Base-by-base conservation (phyloP, 768 basidiomycete species). In the Lentinus tigrinus region DNA sequence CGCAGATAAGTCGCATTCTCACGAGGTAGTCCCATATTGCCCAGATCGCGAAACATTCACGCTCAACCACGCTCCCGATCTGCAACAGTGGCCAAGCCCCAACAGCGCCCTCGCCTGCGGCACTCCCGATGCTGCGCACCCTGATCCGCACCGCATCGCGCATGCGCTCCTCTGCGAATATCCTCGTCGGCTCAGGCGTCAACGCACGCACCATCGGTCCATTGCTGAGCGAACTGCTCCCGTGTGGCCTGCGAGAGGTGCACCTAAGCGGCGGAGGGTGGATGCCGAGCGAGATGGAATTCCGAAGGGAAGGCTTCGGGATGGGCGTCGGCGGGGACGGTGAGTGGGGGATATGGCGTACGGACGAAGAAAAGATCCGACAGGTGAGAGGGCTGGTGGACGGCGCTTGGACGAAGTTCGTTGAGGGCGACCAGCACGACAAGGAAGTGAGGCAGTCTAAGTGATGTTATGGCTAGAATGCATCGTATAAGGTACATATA, bases 151-250 rank as follows among this genome's bases (percentile, higher is more conserved):
- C 37, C 34, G 62, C 19, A 43, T 61, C 56, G 23, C 49, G 46
- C 37, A 59, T 57, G 46, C 56, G 55, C n/a, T 53, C 38, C 4
- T 78, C 91, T 47, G 57, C 59, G 16, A 56, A 27, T 9, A 80
- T 94, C 48, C 80, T 93, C 61, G 87, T 89, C 3, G 91, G 91
- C 4, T 88, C 89, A 11, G 91, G 91, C 1, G 83, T 93, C 54
- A 90, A 87, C 62, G 68, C 77, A 7, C 65, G 74, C 9, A 90
- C 82, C 1, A 72, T 86, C n/a, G 68, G 73, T 1, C 51, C 62
- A 11, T 46, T 93, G 34, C 73, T 90, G 49, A 64, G 77, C 21
- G 63, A 72, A 19, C 74, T 92, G 37, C 63, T 84, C 23, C 81
- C 84, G 0, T 72, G 78, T 24, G 87, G 87, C 6, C 68, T 91